phyloP scores from a whole-genome alignment of 345 rosid species.

The Acer yangbiense region DNA sequence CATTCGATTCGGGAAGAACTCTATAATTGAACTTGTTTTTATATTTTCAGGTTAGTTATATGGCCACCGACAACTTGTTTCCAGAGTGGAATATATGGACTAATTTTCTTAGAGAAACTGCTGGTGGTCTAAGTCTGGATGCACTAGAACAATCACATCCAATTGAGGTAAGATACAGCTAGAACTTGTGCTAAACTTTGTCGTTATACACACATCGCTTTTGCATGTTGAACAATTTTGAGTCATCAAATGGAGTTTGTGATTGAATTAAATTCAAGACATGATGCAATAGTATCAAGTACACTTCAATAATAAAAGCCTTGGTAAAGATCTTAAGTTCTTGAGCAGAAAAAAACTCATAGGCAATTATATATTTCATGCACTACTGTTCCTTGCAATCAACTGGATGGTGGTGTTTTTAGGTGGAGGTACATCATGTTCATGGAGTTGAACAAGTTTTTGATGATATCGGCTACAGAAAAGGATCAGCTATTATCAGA shows the following conservation, averaged over 20 bases:
- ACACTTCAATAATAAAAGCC: no score
- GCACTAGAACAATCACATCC: constrained; percentile 27
- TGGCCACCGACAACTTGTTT: constrained; percentile 37
- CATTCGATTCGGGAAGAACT: not conserved
- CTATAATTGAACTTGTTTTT: not conserved
- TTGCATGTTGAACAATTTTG: not conserved
- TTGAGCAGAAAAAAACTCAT: no score
- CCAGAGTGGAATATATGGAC: constrained; percentile 55
- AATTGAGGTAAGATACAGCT: constrained; percentile 33
- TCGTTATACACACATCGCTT: no score
- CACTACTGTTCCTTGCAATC: not conserved
- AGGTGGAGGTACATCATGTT: constrained; percentile 39
- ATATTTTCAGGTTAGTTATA: constrained; percentile 39
- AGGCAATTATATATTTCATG: not conserved
- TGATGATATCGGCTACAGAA: constrained; percentile 41
- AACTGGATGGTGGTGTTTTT: not conserved
- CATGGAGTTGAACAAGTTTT: constrained; percentile 35
- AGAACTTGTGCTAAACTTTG: not conserved
- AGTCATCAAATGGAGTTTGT: no score
- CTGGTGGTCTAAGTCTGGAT: no score
- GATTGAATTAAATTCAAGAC: no score
- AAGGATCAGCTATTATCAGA: constrained; percentile 45
- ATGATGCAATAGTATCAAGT: no score
- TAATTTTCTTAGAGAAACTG: not conserved
- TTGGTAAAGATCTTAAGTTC: no score